Percentiles rank a stretch among this genome's conserved stretches.
Conservation (phyloP, 2,329 filamentous ascomycete species). For the Stagonosporopsis chrysanthemi region DNA sequence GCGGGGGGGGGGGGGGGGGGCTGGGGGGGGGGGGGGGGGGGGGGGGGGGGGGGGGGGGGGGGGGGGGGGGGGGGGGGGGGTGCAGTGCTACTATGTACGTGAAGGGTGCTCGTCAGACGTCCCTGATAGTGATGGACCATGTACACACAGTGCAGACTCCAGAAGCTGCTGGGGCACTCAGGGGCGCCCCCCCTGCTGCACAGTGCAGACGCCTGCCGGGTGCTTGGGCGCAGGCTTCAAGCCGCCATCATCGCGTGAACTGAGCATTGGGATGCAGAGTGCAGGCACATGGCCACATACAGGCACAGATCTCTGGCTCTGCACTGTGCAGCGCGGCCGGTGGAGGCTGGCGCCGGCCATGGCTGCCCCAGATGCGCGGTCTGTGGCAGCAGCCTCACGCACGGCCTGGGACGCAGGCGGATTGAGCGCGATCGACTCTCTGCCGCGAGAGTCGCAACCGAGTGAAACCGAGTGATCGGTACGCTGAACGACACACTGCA, state of each 20-base stretch:
- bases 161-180: constrained; percentile 6
- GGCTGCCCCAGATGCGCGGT: constrained; percentile 34
- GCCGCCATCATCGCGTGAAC: constrained; percentile 21
- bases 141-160: too few species aligned
- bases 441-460: constrained; percentile 35
- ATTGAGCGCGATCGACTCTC: constrained; percentile 36
- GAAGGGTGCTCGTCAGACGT: constrained; percentile 20
- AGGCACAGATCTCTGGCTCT: constrained; percentile 31
- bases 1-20: too few species aligned
- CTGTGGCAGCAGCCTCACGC: constrained; percentile 31
- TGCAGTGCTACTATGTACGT: background rate
- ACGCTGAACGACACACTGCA: constrained; percentile 34
- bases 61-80: too few species aligned
- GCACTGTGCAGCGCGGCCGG: constrained; percentile 27
- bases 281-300: constrained; percentile 32
- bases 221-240: constrained; percentile 28
- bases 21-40: too few species aligned
- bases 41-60: too few species aligned
- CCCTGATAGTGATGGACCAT: background rate
- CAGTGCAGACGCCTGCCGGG: constrained; percentile 31
- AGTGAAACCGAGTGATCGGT: constrained; percentile 44
- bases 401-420: constrained; percentile 30
- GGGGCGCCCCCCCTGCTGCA: constrained; percentile 27
- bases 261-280: constrained; percentile 1
- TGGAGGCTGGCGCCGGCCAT: constrained; percentile 31